These are phyloP conservation scores for Marsdenia floribunda DNA, from an alignment of 257 asterid species.

Conservation along the genomic window DNA sequence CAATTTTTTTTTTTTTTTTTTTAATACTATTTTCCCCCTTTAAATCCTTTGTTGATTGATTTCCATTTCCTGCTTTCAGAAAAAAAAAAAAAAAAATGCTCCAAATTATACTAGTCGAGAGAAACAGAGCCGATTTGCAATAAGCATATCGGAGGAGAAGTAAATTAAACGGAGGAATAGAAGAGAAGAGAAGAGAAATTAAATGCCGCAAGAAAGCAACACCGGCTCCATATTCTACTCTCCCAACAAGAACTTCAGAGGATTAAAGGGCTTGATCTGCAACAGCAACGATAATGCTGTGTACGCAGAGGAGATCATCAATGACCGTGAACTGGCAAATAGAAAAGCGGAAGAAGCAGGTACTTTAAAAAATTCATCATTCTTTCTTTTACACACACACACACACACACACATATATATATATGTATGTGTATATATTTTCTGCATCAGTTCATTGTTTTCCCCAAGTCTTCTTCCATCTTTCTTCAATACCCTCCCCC, in stretches of 20 bases:
- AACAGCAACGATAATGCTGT: constrained; percentile 29
- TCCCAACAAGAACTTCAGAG: constrained; percentile 66
- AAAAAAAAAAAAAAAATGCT: background rate
- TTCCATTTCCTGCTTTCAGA: background rate
- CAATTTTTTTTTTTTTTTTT: too few relatives aligned
- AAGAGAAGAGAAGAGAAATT: background rate
- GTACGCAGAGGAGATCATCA: constrained; percentile 50
- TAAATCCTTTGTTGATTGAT: background rate
- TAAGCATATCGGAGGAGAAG: background rate
- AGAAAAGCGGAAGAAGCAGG: constrained; percentile 92
- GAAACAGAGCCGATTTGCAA: background rate
- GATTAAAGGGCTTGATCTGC: constrained; percentile 47
- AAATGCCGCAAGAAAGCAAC: constrained; percentile 63
- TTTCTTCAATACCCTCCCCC: background rate
- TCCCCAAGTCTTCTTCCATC: background rate
- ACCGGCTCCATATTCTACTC: constrained; percentile 36
- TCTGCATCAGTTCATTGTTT: background rate
- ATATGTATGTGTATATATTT: background rate
- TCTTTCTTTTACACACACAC: background rate
- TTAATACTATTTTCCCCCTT: background rate
- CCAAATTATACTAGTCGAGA: background rate
- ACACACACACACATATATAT: too few relatives aligned
- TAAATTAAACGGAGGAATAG: background rate
- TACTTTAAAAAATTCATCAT: constrained; percentile 4
- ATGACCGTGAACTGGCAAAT: constrained; percentile 70